Conservation (phyloP, 345 rosid genomes). For the Gossypium longicalyx region DNA sequence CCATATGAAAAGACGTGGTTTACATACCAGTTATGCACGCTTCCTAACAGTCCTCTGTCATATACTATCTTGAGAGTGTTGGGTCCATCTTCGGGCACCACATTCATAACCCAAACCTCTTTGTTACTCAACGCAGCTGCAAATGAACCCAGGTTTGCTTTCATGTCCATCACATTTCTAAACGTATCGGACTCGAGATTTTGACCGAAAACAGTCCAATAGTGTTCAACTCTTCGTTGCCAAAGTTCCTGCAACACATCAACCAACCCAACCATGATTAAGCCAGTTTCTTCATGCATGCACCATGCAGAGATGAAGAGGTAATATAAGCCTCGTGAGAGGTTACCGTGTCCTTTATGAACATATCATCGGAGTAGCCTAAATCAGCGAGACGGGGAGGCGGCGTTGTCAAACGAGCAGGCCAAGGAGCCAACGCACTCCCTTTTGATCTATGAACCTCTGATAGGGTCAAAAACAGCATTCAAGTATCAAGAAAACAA, state of each 20-base stretch:
- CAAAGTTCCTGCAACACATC: conserved; percentile 58
- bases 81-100: conserved; percentile 70
- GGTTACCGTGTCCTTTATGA: conserved; percentile 79
- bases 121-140: conserved; percentile 78
- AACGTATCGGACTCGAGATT: conserved; percentile 57
- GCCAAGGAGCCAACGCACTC: conserved; percentile 98
- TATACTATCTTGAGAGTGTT: conserved; percentile 77
- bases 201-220: conserved; percentile 71
- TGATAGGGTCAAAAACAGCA: conserved; percentile 24
- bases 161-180: conserved; percentile 98
- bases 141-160: conserved; percentile 87
- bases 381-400: conserved; percentile 90
- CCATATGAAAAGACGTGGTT: background rate
- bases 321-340: background rate
- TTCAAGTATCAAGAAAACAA: background rate
- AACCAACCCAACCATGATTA: conserved; percentile 7
- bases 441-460: conserved; percentile 71
- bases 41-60: conserved; percentile 82
- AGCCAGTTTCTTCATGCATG: conserved; percentile 12
- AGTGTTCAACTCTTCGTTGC: conserved; percentile 68
- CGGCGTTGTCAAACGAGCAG: conserved; percentile 80
- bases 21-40: conserved; percentile 76
- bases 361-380: conserved; percentile 71
- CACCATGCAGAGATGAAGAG: conserved; percentile 5
- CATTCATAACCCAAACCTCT: conserved; percentile 92